Conservation (phyloP, 352 stramenopile species). For the Phytophthora crassamura region DNA sequence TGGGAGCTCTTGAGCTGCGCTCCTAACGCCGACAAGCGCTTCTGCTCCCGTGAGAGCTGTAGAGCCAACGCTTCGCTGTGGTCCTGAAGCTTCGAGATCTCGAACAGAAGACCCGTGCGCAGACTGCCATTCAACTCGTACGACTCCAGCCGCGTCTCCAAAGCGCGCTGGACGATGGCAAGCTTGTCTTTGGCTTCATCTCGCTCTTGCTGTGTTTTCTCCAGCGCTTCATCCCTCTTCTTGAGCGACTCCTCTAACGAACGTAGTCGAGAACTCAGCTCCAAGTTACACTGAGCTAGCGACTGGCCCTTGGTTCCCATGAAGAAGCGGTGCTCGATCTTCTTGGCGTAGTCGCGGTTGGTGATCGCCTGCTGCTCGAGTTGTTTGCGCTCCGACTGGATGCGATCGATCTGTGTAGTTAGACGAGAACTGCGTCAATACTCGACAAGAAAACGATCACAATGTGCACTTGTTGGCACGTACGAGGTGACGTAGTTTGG, state of each 20-base stretch:
- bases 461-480: background rate
- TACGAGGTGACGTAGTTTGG: conserved; percentile 69
- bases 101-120: conserved; percentile 78
- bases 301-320: conserved; percentile 73
- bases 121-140: conserved; percentile 72
- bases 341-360: conserved; percentile 87
- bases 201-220: conserved; percentile 37
- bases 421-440: conserved; percentile 4
- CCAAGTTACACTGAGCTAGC: conserved; percentile 68
- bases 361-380: conserved; percentile 83
- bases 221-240: conserved; percentile 33
- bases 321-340: conserved; percentile 87
- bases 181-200: conserved; percentile 60
- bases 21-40: conserved; percentile 40
- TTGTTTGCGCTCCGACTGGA: conserved; percentile 78
- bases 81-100: conserved; percentile 79
- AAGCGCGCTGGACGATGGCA: conserved; percentile 71
- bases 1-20: conserved; percentile 38
- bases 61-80: conserved; percentile 61
- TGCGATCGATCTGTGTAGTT: conserved; percentile 61
- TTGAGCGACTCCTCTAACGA: conserved; percentile 42
- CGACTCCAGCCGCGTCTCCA: conserved; percentile 74
- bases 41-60: conserved; percentile 70
- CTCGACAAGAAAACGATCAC: background rate
- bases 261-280: conserved; percentile 55